phyloP scores from a whole-genome alignment of 129 eudicot species.

The Kitagawia praeruptora region DNA sequence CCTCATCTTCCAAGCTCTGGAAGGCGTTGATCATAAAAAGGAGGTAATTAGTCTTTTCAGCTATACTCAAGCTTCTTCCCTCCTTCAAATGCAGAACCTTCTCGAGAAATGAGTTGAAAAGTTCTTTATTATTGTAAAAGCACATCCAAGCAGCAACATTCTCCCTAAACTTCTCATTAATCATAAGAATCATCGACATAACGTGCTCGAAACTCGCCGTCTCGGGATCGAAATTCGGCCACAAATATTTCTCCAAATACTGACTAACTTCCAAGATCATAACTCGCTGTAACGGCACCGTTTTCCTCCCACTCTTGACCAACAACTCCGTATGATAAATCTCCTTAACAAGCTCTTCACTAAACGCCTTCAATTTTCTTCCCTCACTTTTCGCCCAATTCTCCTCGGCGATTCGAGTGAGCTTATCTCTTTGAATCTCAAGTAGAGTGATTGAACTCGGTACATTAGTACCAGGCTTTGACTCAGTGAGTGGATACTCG shows the following conservation, averaged over 20 bases:
- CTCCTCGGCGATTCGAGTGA: conserved; percentile 63
- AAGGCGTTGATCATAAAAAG: conserved; percentile 96
- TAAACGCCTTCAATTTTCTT: conserved; percentile 35
- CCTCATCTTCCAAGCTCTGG: conserved; percentile 97
- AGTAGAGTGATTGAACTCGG: conserved; percentile 68
- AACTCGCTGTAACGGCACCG: conserved; percentile 89
- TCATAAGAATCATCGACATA: conserved; percentile 94
- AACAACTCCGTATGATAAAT: conserved; percentile 72
- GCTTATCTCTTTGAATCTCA: conserved; percentile 81
- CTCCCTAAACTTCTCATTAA: conserved; percentile 98
- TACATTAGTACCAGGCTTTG: conserved; percentile 40
- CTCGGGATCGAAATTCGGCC: conserved; percentile 85
- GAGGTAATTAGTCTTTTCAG: conserved; percentile 92
- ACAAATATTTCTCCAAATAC: conserved; percentile 94
- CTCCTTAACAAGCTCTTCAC: conserved; percentile 71
- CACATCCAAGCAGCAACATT: conserved; percentile 98
- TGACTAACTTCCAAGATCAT: conserved; percentile 97
- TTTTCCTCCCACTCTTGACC: conserved; percentile 60
- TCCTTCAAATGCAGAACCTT: conserved; percentile 81
- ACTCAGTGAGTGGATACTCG: conserved; percentile 76
- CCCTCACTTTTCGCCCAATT: conserved; percentile 60
- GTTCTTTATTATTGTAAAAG: conserved; percentile 74
- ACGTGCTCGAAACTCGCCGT: conserved; percentile 77
- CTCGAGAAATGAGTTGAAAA: conserved; percentile 80
- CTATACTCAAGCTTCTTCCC: conserved; percentile 79